Base-by-base conservation (phyloP, 345 rosid species). In the Syzygium grande region DNA sequence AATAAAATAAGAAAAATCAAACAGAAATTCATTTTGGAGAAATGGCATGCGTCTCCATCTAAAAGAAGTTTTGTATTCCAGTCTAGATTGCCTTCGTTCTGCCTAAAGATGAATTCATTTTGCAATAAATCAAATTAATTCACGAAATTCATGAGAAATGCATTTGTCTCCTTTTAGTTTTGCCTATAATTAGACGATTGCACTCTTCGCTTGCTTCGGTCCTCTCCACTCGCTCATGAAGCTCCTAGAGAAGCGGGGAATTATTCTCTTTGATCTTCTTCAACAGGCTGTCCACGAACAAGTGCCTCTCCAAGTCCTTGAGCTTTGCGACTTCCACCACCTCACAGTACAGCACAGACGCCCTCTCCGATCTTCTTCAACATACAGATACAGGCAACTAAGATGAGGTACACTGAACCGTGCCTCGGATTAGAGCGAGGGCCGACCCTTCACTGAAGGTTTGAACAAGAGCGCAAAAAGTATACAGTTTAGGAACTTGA, bases 291-390 rank as follows among this genome's bases (percentile, higher is more conserved):
- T 1, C 29, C 63, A 11, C 14, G 0, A 58, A 0, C 14, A 25
- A 2, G 0, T 0, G 7, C 63, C n/a, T 2, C 63, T 56, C 2
- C 63, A 23, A 10, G 63, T 56, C n/a, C n/a, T n/a, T 14, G 27
- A 10, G n/a, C 63, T 58, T 58, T 23, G 13, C 13, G 6, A 56
- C 0, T 1, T 56, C 63, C n/a, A 23, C 27, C n/a, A 56, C 63
- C 63, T 10, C n/a, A 56, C 6, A 0, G 0, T 10, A 3, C 63
- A 0, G 63, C 11, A 23, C 0, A 9, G 13, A n/a, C n/a, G n/a
- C n/a, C n/a, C n/a, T n/a, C n/a, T n/a, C n/a, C n/a, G n/a, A n/a
- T n/a, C n/a, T n/a, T n/a, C n/a, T n/a, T n/a, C n/a, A n/a, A n/a
- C n/a, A n/a, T n/a, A n/a, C n/a, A n/a, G n/a, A n/a, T n/a, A n/a